These are phyloP conservation scores for Aspergillus sp. DNA, from an alignment of 2,329 filamentous ascomycete genomes.

Conservation along the genomic window DNA sequence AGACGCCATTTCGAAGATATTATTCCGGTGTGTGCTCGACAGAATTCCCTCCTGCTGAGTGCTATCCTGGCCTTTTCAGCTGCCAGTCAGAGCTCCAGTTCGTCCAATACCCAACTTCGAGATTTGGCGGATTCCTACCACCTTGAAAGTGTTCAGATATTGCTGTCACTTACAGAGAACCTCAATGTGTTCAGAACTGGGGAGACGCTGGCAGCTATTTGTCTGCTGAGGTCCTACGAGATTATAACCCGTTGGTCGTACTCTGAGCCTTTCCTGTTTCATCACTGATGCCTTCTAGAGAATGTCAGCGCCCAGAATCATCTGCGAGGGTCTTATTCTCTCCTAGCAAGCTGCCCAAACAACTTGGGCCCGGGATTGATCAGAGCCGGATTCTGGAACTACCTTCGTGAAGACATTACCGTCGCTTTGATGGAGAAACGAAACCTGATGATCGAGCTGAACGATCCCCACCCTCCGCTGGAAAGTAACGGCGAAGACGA, in stretches of 20 bases:
- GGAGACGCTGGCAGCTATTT: slow-evolving; percentile 40
- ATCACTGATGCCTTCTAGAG: slow-evolving; percentile 13
- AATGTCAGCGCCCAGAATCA: slow-evolving; percentile 39
- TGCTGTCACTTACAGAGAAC: slow-evolving; percentile 31
- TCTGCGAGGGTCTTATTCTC: slow-evolving; percentile 41
- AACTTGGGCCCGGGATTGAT: slow-evolving; percentile 22
- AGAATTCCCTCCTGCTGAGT: slow-evolving; percentile 37
- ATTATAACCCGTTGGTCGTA: slow-evolving; percentile 35
- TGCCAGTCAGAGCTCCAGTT: slow-evolving; percentile 29
- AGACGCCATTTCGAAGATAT: slow-evolving; percentile 26
- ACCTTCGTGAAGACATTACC: slow-evolving; percentile 47
- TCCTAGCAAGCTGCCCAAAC: slow-evolving; percentile 26
- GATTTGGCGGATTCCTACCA: slow-evolving; percentile 36
- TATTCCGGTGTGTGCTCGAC: slow-evolving; percentile 32
- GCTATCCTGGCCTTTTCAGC: slow-evolving; percentile 41
- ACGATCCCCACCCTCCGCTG: slow-evolving; percentile 8
- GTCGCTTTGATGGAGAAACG: slow-evolving; percentile 42
- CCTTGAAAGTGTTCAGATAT: slow-evolving; percentile 29
- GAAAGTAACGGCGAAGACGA: slow-evolving; percentile 19
- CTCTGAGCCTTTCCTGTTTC: background rate
- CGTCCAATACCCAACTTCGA: slow-evolving; percentile 9
- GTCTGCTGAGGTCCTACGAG: slow-evolving; percentile 43
- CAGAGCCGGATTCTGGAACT: slow-evolving; percentile 45
- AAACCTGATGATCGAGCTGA: slow-evolving; percentile 36
- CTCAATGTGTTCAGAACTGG: slow-evolving; percentile 28